Evolutionary conservation across 106 monocot genomes (phyloP), one percentile per base, ranked within the genome.

Genomic region (Dendrobium officinale): DNA sequence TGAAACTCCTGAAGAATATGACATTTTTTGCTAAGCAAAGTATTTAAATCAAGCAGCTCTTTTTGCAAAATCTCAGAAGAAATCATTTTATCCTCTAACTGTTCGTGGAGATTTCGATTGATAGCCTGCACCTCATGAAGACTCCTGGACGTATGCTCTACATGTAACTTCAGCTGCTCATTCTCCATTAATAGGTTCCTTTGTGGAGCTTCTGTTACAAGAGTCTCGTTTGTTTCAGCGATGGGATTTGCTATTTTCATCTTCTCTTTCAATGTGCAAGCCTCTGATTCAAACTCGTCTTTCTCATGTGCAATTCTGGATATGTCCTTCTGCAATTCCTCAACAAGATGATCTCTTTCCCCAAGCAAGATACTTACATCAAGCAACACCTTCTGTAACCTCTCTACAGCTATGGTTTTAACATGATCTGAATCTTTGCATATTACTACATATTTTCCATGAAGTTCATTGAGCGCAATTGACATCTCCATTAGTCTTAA

Each of bases 51-150:
- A 81, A 88, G 47, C 41, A 92, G 20, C 75, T 92, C 88, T 41
- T 84, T 75, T 79, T 93, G 87, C 29, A 93, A 84, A 45, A 78
- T 88, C 76, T 80, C 86, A 73, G 55, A 73, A 78, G 83, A 55
- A 61, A 58, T 75, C 54, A 5, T 68, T 81, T 88, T 92, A 10
- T 86, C 86, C 18, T 10, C n/a, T 11, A 88, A 67, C 74, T 93
- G 88, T 44, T 82, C 83, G 44, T 86, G 82, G 48, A 76, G 47
- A 76, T 49, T 49, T 49, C 3, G 45, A 76, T 76, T 49, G 26
- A 27, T 5, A 76, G 2, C 10, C 24, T 27, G 48, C 26, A 89
- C 37, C 45, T 79, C 73, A 80, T 73, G 77, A 68, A 81, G 90
- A 61, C 59, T 77, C 56, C 58, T 44, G 59, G 73, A 18, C 18